Evolutionary conservation across 2,329 filamentous ascomycete species (phyloP).

Genomic region (Aureobasidium musti): DNA sequence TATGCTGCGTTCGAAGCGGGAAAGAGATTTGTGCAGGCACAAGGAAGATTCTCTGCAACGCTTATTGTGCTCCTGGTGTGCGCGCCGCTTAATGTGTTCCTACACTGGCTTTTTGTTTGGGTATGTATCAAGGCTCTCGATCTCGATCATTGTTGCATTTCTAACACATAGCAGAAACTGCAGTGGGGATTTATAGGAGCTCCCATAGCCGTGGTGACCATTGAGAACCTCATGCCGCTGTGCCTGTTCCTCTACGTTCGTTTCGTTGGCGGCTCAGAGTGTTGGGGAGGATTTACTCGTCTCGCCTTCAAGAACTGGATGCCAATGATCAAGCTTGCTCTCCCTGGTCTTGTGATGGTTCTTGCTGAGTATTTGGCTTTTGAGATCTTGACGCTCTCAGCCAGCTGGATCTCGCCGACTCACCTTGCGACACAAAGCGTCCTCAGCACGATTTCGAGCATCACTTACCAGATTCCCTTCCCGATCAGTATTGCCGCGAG

Average conservation of each 20-base stretch:
- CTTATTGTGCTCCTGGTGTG: slow-evolving; percentile 80
- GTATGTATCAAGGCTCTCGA: slow-evolving; percentile 43
- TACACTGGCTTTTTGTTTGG: slow-evolving; percentile 83
- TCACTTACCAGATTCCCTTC: slow-evolving; percentile 60
- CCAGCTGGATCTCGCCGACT: slow-evolving; percentile 75
- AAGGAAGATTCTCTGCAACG: slow-evolving; percentile 78
- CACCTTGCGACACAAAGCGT: slow-evolving; percentile 87
- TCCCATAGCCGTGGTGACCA: slow-evolving; percentile 72
- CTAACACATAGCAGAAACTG: slow-evolving; percentile 45
- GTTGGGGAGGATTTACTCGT: slow-evolving; percentile 74
- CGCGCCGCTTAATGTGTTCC: slow-evolving; percentile 73
- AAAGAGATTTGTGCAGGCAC: slow-evolving; percentile 84
- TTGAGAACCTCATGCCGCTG: slow-evolving; percentile 70
- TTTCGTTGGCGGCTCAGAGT: slow-evolving; percentile 67
- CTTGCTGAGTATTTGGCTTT: slow-evolving; percentile 91
- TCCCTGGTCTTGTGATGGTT: slow-evolving; percentile 90
- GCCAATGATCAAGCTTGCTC: slow-evolving; percentile 80
- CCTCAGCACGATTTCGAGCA: slow-evolving; percentile 53
- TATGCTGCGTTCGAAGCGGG: slow-evolving; percentile 74
- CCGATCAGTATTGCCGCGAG: slow-evolving; percentile 85
- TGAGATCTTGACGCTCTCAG: slow-evolving; percentile 80
- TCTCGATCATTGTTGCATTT: background rate
- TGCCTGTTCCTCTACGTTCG: slow-evolving; percentile 71
- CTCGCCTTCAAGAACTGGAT: slow-evolving; percentile 71
- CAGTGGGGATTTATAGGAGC: slow-evolving; percentile 73